A percentile compares a stretch with the other conserved stretches of the same genome.
phyloP scores from a whole-genome alignment of 345 rosid genomes.

The Carallia pectinifolia region DNA sequence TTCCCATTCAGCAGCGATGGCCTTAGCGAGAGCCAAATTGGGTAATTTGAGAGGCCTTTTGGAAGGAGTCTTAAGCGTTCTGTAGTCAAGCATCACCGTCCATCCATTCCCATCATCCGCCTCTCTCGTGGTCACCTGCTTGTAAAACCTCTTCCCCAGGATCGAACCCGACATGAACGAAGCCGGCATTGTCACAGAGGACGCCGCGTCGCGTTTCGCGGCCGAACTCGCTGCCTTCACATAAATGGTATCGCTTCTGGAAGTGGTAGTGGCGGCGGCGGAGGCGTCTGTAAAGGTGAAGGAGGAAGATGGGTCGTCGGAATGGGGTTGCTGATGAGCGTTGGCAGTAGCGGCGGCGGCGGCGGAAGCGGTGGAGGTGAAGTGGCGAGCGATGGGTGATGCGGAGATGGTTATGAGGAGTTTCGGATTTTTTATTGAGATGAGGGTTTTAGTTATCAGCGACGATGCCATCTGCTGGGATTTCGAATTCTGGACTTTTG shows the following conservation, averaged over 20 bases:
- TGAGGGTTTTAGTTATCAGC: no score
- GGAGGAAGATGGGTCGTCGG: no score
- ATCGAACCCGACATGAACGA: constrained; percentile 94
- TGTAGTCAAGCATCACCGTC: constrained; percentile 94
- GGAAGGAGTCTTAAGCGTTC: constrained; percentile 86
- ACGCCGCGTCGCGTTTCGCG: constrained; percentile 19
- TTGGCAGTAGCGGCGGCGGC: no score
- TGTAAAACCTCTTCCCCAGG: constrained; percentile 79
- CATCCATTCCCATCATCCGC: constrained; percentile 92
- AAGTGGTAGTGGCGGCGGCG: not conserved
- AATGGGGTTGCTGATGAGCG: no score
- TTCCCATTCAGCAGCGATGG: constrained; percentile 94
- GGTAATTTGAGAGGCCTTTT: constrained; percentile 80
- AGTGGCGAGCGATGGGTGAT: no score
- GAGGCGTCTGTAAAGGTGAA: no score
- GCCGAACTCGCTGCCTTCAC: constrained; percentile 43
- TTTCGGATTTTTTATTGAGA: no score
- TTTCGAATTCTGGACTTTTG: no score
- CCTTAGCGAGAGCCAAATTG: constrained; percentile 74
- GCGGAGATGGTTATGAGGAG: no score
- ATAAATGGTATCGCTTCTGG: constrained; percentile 33
- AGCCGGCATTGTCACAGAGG: constrained; percentile 74
- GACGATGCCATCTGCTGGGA: no score
- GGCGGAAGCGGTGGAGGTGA: no score
- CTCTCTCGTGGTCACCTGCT: constrained; percentile 74